These are phyloP conservation scores for Pseudophaeomoniella oleicola DNA, from an alignment of 2,329 filamentous ascomycete genomes.

Conservation along the genomic window DNA sequence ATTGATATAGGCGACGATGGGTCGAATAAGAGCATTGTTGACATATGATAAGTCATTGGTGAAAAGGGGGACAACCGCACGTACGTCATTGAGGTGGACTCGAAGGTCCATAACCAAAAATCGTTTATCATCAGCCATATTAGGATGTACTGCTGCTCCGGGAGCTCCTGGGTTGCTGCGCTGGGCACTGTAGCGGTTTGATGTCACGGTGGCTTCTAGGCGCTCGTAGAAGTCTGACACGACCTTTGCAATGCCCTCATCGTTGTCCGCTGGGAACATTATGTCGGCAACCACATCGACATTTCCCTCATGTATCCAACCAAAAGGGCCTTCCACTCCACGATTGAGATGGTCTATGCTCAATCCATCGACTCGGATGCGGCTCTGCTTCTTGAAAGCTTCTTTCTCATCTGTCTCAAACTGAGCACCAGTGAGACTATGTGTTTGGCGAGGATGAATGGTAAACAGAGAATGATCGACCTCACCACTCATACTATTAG, in stretches of 20 bases:
- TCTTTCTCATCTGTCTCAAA: constrained; percentile 31
- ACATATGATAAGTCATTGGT: constrained; percentile 85
- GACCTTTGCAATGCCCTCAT: constrained; percentile 82
- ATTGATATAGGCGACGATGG: constrained; percentile 97
- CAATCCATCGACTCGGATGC: constrained; percentile 80
- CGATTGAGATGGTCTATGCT: constrained; percentile 94
- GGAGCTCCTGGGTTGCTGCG: constrained; percentile 1
- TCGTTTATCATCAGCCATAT: constrained; percentile 38
- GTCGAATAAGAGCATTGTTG: constrained; percentile 86
- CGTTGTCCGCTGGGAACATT: constrained; percentile 78
- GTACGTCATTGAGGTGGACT: constrained; percentile 90
- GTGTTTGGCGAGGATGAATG: constrained; percentile 84
- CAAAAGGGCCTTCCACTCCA: constrained; percentile 83
- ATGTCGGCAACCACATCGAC: constrained; percentile 94
- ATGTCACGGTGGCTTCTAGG: constrained; percentile 79
- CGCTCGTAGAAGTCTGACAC: constrained; percentile 96
- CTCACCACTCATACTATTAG: constrained; percentile 89
- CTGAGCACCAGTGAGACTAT: constrained; percentile 57
- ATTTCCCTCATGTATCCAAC: constrained; percentile 94
- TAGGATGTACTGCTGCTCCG: constrained; percentile 2
- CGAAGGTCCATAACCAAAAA: constrained; percentile 88
- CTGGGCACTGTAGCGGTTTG: constrained; percentile 48
- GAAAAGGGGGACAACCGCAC: constrained; percentile 84
- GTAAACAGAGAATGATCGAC: constrained; percentile 94
- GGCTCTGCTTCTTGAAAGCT: constrained; percentile 90